Evolutionary conservation across 306 rosid species (phyloP).

Genomic region (Castanea crenata): DNA sequence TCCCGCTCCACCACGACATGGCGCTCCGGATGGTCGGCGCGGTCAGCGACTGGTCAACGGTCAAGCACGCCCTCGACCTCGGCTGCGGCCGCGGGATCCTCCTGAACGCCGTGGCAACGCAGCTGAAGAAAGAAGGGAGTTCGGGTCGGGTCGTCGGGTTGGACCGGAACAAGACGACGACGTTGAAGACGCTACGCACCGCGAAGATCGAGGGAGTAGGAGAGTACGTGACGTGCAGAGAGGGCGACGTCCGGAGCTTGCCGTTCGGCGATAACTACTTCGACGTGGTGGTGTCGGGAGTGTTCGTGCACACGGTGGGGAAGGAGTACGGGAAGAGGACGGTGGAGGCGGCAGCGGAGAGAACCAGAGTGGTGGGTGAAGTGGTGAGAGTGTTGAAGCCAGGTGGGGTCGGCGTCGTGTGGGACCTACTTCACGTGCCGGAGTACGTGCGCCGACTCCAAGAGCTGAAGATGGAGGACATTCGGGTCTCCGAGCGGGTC

Average conservation of each 20-base stretch:
- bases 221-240: slow-evolving; percentile 92
- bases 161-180: slow-evolving; percentile 56
- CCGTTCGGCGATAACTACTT: slow-evolving; percentile 90
- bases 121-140: slow-evolving; percentile 82
- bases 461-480: slow-evolving; percentile 92
- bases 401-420: slow-evolving; percentile 83
- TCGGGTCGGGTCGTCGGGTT: slow-evolving; percentile 93
- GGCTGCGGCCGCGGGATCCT: slow-evolving; percentile 98
- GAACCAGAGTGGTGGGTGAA: slow-evolving; percentile 94
- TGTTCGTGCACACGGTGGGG: slow-evolving; percentile 89
- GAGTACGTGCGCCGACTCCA: slow-evolving; percentile 82
- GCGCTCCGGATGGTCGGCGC: slow-evolving; percentile 81
- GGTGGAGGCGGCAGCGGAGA: slow-evolving; percentile 93
- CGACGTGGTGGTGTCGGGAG: slow-evolving; percentile 94
- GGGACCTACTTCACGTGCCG: slow-evolving; percentile 95
- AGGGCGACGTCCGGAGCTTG: slow-evolving; percentile 77
- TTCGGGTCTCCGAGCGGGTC: slow-evolving; percentile 76
- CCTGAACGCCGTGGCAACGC: slow-evolving; percentile 90
- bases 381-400: slow-evolving; percentile 86
- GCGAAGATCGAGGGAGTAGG: slow-evolving; percentile 90
- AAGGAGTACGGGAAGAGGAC: slow-evolving; percentile 74
- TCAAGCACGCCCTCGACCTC: slow-evolving; percentile 85
- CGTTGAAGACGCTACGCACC: slow-evolving; percentile 58
- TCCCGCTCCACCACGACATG: slow-evolving; percentile 88
- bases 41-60: slow-evolving; percentile 91